These are phyloP conservation scores for Drosera spatulata DNA, from an alignment of 179 eudicot species.

Conservation along the genomic window DNA sequence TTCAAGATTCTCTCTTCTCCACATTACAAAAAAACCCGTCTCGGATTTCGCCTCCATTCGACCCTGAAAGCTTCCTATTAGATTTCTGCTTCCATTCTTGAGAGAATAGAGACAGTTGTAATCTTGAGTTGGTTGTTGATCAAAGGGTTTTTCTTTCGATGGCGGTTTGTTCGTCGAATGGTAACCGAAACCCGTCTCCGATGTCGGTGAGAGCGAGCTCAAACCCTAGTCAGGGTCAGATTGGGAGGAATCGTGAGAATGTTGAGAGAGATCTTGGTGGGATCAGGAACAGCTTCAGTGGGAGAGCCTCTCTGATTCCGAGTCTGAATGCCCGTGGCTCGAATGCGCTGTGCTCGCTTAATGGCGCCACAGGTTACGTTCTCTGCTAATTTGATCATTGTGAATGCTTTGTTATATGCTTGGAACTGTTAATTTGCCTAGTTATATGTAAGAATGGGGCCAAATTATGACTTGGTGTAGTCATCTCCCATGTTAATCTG, in stretches of 20 bases:
- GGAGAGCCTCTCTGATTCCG: slow-evolving; percentile 37
- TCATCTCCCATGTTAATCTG: no score
- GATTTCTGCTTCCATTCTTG: no score
- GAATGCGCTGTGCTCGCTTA: slow-evolving; percentile 42
- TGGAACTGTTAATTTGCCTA: background rate
- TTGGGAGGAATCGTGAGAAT: slow-evolving; percentile 29
- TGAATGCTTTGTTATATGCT: background rate
- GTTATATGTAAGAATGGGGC: background rate
- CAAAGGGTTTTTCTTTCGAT: slow-evolving; percentile 6
- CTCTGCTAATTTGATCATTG: background rate
- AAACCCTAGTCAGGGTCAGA: slow-evolving; percentile 17
- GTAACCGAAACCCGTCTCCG: slow-evolving; percentile 58
- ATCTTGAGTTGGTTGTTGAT: no score
- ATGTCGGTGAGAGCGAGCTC: slow-evolving; percentile 32
- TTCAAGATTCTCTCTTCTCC: no score
- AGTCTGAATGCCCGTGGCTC: slow-evolving; percentile 30
- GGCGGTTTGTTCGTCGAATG: slow-evolving; percentile 35
- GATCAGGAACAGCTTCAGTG: slow-evolving; percentile 50
- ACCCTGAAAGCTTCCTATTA: no score
- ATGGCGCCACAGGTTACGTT: slow-evolving; percentile 57
- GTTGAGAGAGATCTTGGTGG: slow-evolving; percentile 25
- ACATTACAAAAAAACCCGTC: no score
- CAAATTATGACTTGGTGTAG: no score
- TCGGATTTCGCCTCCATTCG: no score
- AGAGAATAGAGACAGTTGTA: no score